These are phyloP conservation scores for Tulasnella sp. DNA, from an alignment of 768 basidiomycete genomes.

Conservation along the genomic window DNA sequence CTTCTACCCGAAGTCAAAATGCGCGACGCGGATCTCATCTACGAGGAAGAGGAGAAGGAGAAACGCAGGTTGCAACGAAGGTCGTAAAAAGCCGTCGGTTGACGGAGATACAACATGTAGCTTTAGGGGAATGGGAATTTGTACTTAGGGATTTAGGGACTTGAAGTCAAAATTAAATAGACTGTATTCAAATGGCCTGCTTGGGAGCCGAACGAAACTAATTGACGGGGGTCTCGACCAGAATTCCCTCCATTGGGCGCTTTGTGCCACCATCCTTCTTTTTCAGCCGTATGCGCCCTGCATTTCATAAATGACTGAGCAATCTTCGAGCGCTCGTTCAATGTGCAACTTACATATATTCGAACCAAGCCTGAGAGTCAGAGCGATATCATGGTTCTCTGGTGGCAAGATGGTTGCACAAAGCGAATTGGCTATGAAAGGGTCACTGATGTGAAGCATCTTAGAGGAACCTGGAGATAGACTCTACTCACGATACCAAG, in stretches of 20 bases:
- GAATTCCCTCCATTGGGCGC: background rate
- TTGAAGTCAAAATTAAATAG: background rate
- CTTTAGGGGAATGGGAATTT: background rate
- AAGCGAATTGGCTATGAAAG: background rate
- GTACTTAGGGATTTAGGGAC: background rate
- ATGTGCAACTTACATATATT: background rate
- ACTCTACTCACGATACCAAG: background rate
- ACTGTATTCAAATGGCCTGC: background rate
- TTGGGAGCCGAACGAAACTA: background rate
- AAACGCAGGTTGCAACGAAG: background rate
- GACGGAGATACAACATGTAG: background rate
- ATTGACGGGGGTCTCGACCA: background rate
- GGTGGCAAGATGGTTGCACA: background rate
- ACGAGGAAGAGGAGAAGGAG: slow-evolving; percentile 39
- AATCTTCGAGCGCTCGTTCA: background rate
- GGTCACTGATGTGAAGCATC: background rate
- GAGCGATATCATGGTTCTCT: background rate
- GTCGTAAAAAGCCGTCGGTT: background rate
- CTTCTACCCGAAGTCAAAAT: slow-evolving; percentile 53
- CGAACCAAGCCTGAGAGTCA: background rate
- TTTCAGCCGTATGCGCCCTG: background rate
- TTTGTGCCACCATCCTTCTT: background rate
- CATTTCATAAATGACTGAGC: background rate
- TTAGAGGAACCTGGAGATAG: background rate
- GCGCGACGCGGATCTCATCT: slow-evolving; percentile 49